These are phyloP conservation scores for Centrapalus pauciflorus DNA, from an alignment of 129 eudicot genomes.

Conservation along the genomic window DNA sequence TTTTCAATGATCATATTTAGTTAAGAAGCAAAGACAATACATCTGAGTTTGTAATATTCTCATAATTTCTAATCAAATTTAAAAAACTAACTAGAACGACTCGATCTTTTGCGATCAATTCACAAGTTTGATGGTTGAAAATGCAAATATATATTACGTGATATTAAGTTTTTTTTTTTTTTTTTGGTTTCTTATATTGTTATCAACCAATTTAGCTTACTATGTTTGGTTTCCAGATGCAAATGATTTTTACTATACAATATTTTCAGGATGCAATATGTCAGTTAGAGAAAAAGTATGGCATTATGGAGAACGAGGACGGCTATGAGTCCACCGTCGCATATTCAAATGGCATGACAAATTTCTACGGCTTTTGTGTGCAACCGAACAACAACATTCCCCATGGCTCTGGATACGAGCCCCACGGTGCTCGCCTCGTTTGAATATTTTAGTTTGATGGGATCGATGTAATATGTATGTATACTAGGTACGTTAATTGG, in stretches of 20 bases:
- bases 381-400: constrained; percentile 31
- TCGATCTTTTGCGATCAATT: background rate
- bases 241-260: background rate
- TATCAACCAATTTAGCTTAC: background rate
- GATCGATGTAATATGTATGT: background rate
- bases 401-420: constrained; percentile 19
- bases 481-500: background rate
- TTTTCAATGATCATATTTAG: background rate
- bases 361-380: constrained; percentile 37
- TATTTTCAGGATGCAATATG: constrained; percentile 39
- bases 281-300: constrained; percentile 39
- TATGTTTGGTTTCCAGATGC: background rate
- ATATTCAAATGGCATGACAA: constrained; percentile 38
- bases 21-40: background rate
- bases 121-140: background rate
- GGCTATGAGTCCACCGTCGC: constrained; percentile 35
- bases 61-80: background rate
- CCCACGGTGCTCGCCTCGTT: constrained; percentile 26
- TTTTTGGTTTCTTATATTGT: too few relatives aligned
- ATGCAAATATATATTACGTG: background rate
- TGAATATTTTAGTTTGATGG: background rate
- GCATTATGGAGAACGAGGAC: constrained; percentile 30
- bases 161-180: background rate
- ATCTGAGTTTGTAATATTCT: background rate
- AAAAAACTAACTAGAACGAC: background rate